These are phyloP conservation scores for Chlorella vulgaris DNA, from an alignment of 139 green algal species.

Conservation along the genomic window DNA sequence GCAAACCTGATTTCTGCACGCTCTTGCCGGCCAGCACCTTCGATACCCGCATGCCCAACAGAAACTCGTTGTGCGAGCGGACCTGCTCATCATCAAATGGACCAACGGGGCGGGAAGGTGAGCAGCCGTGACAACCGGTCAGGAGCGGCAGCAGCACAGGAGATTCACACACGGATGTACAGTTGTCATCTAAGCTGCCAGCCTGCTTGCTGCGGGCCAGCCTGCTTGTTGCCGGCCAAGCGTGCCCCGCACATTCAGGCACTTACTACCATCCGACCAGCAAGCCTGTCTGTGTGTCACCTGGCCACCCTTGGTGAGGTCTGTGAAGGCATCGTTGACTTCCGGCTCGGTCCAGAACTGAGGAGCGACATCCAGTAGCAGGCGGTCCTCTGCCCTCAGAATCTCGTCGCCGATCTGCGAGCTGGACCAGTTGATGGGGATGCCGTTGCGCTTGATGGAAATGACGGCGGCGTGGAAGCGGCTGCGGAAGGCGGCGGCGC, in stretches of 20 bases:
- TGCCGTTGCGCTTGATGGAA: slow-evolving; percentile 66
- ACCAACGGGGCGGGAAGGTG: no score
- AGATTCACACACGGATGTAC: neutral
- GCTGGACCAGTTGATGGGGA: slow-evolving; percentile 32
- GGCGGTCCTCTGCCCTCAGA: slow-evolving; percentile 28
- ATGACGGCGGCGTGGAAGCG: slow-evolving; percentile 73
- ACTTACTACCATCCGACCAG: neutral
- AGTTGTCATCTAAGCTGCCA: no score
- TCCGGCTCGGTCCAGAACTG: slow-evolving; percentile 48
- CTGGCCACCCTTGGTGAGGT: slow-evolving; percentile 37
- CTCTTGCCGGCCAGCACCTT: slow-evolving; percentile 51
- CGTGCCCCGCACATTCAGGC: neutral
- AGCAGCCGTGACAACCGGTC: no score
- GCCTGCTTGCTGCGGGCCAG: no score
- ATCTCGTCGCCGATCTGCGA: slow-evolving; percentile 70
- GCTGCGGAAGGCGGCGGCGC: slow-evolving; percentile 59
- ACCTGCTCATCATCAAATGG: no score
- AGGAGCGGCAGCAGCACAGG: neutral
- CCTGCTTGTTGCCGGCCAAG: no score
- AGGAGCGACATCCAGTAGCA: slow-evolving; percentile 61
- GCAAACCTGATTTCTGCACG: slow-evolving; percentile 42
- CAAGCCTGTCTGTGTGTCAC: neutral
- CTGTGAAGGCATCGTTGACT: slow-evolving; percentile 45
- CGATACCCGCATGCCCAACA: slow-evolving; percentile 43
- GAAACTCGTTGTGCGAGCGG: slow-evolving; percentile 49